Base-by-base conservation (phyloP, 2,329 filamentous ascomycete genomes). In the Amphichorda felina region DNA sequence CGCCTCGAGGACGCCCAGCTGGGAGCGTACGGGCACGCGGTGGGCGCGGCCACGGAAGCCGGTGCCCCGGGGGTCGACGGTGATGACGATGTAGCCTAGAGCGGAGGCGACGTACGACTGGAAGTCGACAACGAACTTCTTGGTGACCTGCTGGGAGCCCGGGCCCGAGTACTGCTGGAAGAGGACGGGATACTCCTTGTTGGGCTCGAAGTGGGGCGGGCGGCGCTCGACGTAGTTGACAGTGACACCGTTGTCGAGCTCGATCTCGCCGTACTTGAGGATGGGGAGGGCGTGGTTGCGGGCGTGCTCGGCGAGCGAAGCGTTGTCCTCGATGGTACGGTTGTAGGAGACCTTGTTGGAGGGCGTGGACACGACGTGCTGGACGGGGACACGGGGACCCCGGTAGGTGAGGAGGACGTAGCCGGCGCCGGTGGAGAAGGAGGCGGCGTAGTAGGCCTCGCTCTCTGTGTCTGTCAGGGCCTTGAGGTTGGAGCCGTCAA, bases 141-240 rank as follows among this genome's bases (percentile, higher is more conserved):
- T 88, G 47, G 74, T 68, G 2, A 98, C 91, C 7, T 73, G 74
- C 54, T 98, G 93, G 14, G 87, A 95, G n/a, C 82, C 85, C 0
- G 91, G 91, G 0, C 91, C 91, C 17, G 85, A 89, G 63, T 98
- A 98, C 40, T 95, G 79, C 50, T 84, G 81, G 67, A 98, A 98
- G 4, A 98, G 72, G 1, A 98, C 87, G 0, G 91, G 91, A 47
- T 98, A 96, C 51, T 82, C 78, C 59, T 83, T 88, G 47, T 76
- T 78, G 14, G 75, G 66, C 54, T 87, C 73, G 53, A 96, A 98
- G 57, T 94, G 82, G 2, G 88, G 82, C 5, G 91, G 91, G 1
- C 86, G 82, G 21, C 87, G 81, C 58, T 98, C 91, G 11, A 96
- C 63, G 45, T 74, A 77, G 57, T 76, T 75, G 47, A 77, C 63